Base-by-base conservation (phyloP, 2,329 filamentous ascomycete species). In the Geosmithia flava region DNA sequence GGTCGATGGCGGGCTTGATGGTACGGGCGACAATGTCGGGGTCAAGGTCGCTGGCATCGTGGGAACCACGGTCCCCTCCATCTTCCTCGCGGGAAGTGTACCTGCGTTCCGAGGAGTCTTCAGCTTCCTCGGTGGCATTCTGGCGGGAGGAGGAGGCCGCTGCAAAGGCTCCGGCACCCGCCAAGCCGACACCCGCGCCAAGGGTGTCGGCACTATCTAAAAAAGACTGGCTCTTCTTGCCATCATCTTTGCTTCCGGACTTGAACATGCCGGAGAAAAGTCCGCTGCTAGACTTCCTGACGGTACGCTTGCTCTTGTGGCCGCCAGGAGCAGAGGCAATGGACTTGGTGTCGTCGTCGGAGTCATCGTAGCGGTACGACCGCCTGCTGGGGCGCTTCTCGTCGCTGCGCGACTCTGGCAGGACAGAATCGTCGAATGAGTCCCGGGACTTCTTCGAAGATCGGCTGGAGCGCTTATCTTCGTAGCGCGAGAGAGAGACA, bases 171-270 rank as follows among this genome's bases (percentile, higher is more conserved):
- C 43, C 43, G 41, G 40, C 70, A 64, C 71, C 70, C 68, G 69
- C 71, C 65, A 75, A 61, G 75, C 80, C 79, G 78, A 69, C 79
- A 82, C 78, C 78, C 71, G 74, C 76, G 78, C 78, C 78, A 78
- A 75, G 70, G 74, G 73, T 82, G 74, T 69, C 78, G 78, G 80
- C 76, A 72, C 76, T 78, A 82, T 66, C 80, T 82, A 82, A 81
- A 81, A 83, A 82, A 82, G 78, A 78, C 67, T 73, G 66, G 52
- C 61, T 58, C 27, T 49, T 48, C 39, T 53, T 60, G 47, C 63
- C 62, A 45, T 68, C 67, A 49, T 67, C 64, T 46, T 65, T 66
- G 53, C 51, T 61, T 50, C 65, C 65, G 11, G 65, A 64, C 51
- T 69, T 72, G 60, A 72, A 68, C 51, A 75, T 66, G 55, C 66